A percentile compares a stretch with the other conserved stretches of the same genome.
Evolutionary conservation across 2,329 filamentous ascomycete species (phyloP).

Genomic region (Daldinia eschscholtzii): DNA sequence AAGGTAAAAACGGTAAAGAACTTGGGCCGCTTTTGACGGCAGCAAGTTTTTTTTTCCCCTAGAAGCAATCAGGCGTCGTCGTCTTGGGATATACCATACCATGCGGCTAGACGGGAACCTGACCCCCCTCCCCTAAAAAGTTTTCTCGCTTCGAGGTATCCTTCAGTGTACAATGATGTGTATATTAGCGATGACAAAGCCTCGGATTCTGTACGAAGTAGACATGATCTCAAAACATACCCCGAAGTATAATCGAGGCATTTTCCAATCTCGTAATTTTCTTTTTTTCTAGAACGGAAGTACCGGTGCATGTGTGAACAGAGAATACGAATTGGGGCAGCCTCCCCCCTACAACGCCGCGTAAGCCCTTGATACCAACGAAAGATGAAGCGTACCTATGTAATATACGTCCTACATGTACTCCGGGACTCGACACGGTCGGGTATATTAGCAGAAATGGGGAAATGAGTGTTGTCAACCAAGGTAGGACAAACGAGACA

Average conservation of each 20-base stretch:
- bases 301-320: neutral
- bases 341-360: conserved; percentile 12
- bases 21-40: neutral
- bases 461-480: conserved; percentile 5
- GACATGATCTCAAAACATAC: conserved; percentile 24
- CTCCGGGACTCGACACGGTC: conserved; percentile 15
- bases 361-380: conserved; percentile 18
- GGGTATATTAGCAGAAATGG: conserved; percentile 23
- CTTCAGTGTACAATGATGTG: conserved; percentile 30
- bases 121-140: conserved; percentile 7
- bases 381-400: neutral
- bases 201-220: conserved; percentile 30
- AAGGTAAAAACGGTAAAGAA: conserved; percentile 48
- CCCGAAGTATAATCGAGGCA: conserved; percentile 20
- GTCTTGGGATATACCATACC: conserved; percentile 14
- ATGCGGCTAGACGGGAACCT: conserved; percentile 17
- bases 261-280: conserved; percentile 3
- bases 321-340: neutral
- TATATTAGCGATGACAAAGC: conserved; percentile 31
- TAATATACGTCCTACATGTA: conserved; percentile 23
- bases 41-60: conserved; percentile 1
- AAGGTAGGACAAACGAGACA: conserved; percentile 16
- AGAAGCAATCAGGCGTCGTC: conserved; percentile 1
- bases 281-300: neutral
- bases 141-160: conserved; percentile 6